These are phyloP conservation scores for Paraglomus brasilianum DNA, from an alignment of 192 early-diverging fungal genomes.

Conservation along the genomic window DNA sequence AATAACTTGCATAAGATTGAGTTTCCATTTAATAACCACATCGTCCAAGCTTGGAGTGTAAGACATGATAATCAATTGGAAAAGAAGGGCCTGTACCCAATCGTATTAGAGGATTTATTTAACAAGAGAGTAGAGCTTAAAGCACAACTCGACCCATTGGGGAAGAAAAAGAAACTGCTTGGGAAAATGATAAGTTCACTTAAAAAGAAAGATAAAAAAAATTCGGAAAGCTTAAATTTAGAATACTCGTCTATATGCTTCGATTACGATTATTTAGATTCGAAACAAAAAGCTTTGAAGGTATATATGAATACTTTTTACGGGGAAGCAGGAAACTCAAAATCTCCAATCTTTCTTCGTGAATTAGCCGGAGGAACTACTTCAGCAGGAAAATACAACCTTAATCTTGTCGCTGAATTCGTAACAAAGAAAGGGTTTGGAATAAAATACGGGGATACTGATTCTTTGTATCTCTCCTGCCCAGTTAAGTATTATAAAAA, in stretches of 20 bases:
- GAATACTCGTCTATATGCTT: neutral
- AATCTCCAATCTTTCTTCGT: slow-evolving; percentile 15
- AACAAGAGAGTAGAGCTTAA: slow-evolving; percentile 8
- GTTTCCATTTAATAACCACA: slow-evolving; percentile 4
- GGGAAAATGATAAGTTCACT: neutral
- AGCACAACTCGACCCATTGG: neutral
- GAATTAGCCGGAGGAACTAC: slow-evolving; percentile 5
- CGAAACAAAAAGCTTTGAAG: neutral
- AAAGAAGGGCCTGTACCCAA: neutral
- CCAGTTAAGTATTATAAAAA: slow-evolving; percentile 11
- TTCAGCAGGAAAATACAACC: neutral
- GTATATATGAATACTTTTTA: neutral
- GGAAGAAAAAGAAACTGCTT: neutral
- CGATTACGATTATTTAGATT: slow-evolving; percentile 12
- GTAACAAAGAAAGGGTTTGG: neutral
- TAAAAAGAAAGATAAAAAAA: slow-evolving; percentile 12
- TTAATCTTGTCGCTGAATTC: slow-evolving; percentile 5
- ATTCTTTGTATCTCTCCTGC: slow-evolving; percentile 23
- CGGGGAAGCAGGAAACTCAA: neutral
- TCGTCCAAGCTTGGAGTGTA: neutral
- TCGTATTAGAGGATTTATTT: slow-evolving; percentile 9
- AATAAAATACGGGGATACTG: neutral
- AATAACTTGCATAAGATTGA: slow-evolving; percentile 20
- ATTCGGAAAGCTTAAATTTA: slow-evolving; percentile 9
- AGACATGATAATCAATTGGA: neutral